A percentile compares a stretch with the other conserved stretches of the same genome.
These are phyloP conservation scores for Mortierella sp. DNA, from an alignment of 371 early-diverging fungal genomes.

Conservation along the genomic window DNA sequence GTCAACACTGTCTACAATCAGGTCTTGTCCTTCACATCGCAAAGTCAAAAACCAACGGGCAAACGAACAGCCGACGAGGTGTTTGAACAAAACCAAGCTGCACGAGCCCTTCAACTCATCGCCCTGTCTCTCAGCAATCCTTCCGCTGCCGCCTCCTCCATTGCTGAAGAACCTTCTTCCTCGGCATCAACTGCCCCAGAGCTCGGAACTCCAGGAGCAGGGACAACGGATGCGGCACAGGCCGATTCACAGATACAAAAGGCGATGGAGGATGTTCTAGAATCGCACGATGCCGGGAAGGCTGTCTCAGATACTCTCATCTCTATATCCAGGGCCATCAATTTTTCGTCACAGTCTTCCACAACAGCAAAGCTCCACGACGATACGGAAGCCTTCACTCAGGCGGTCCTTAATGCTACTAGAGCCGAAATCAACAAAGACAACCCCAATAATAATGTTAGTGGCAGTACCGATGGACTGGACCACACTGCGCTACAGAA, in stretches of 20 bases:
- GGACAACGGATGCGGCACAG: neutral
- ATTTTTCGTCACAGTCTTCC: conserved; percentile 14
- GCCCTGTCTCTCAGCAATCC: conserved; percentile 23
- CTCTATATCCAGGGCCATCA: conserved; percentile 32
- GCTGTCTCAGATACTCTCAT: conserved; percentile 19
- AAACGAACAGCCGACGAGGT: conserved; percentile 22
- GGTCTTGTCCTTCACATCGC: conserved; percentile 22
- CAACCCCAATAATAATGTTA: neutral
- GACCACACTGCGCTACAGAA: conserved; percentile 15
- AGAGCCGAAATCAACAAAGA: conserved; percentile 16
- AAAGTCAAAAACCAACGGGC: conserved; percentile 7
- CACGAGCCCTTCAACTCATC: conserved; percentile 26
- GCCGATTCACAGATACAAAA: neutral
- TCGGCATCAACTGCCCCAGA: neutral
- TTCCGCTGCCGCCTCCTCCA: neutral
- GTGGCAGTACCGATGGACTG: conserved; percentile 1
- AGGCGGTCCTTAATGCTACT: conserved; percentile 25
- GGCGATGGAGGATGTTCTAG: conserved; percentile 6
- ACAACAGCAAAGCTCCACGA: conserved; percentile 10
- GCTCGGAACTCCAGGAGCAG: neutral
- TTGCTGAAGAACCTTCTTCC: neutral
- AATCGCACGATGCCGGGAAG: conserved; percentile 3
- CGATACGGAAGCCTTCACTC: conserved; percentile 16
- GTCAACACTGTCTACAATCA: conserved; percentile 26
- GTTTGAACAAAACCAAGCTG: conserved; percentile 32